A percentile compares a stretch with the other conserved stretches of the same genome.
Conservation (phyloP, 2,329 filamentous ascomycete genomes). For the Fusarium globosum region DNA sequence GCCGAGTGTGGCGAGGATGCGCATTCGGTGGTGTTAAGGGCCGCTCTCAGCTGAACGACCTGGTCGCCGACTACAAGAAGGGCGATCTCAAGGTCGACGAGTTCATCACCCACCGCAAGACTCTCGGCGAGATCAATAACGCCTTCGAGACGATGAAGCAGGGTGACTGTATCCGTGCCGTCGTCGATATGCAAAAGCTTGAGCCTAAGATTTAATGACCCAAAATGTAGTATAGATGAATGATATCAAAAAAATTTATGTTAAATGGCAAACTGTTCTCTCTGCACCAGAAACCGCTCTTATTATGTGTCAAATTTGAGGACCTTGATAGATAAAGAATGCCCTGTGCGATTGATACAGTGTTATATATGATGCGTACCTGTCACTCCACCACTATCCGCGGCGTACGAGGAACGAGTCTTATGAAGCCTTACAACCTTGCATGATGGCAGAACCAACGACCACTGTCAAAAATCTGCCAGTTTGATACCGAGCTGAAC, state of each 20-base stretch:
- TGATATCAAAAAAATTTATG: conserved; percentile 35
- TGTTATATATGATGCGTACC: conserved; percentile 7
- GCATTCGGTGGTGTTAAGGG: conserved; percentile 99
- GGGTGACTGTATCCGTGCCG: conserved; percentile 96
- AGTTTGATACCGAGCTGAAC: not conserved
- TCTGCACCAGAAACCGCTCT: not conserved
- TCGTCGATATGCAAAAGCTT: conserved; percentile 72
- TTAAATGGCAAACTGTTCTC: conserved; percentile 23
- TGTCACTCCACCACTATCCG: conserved; percentile 4
- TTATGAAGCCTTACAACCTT: not conserved
- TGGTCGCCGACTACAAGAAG: conserved; percentile 89
- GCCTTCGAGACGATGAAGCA: conserved; percentile 95
- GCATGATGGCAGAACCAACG: not conserved
- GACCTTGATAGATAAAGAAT: conserved; percentile 32
- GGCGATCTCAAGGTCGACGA: conserved; percentile 97
- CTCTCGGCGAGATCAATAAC: conserved; percentile 83
- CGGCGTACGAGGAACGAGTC: not conserved
- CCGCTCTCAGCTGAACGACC: conserved; percentile 86
- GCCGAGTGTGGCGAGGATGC: conserved; percentile 97
- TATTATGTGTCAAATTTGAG: conserved; percentile 14
- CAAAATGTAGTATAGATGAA: conserved; percentile 41
- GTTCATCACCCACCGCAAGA: conserved; percentile 97
- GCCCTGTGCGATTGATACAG: conserved; percentile 19
- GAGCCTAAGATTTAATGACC: conserved; percentile 42
- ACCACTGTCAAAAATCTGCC: not conserved